Base-by-base conservation (phyloP, 495 filamentous ascomycete species). In the Aspergillus carlsbadensis region DNA sequence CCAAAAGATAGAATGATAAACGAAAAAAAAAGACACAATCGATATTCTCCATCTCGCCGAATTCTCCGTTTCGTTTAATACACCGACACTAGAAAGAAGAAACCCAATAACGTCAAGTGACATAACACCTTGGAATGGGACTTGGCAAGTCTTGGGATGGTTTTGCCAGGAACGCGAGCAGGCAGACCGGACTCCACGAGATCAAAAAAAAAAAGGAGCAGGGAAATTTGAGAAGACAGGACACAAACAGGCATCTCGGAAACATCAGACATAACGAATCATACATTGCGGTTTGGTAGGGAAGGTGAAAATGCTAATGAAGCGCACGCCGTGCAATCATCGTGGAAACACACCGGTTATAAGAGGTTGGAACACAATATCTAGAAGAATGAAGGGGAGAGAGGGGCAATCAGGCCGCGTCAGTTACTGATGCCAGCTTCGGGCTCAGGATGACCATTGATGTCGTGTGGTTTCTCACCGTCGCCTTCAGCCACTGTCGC, bases 21-120 rank as follows among this genome's bases (percentile, higher is more conserved):
- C 36, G 59, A 55, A 40, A 47, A 17, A 31, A 39, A 59, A 11
- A 52, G 37, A 56, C 53, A 51, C 13, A 61, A 36, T 26, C 18
- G 17, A 15, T 60, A 39, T n/a, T 60, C 64, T 24, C 56, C 51
- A 46, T 63, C 63, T 22, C 62, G 64, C 46, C 69, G 64, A 53
- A 29, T 36, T 52, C 54, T 56, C 51, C 51, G 24, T 44, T n/a
- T 39, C 46, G 43, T 54, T 50, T 39, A 20, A 55, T 53, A 42
- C 51, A 58, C 24, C 34, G 55, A 57, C 45, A 41, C 26, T 34
- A 34, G 54, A 45, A 37, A 33, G 43, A 39, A 40, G 39, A 47
- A 24, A 33, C 34, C 41, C 36, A 39, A 39, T 14, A 14, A 39
- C 26, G 26, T 29, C 4, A 39, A 14, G 11, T 14, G 11, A 39